Evolutionary conservation across 192 early-diverging fungal species (phyloP), one percentile per base, ranked within the genome.

Genomic region (Chytriomyces sp.): DNA sequence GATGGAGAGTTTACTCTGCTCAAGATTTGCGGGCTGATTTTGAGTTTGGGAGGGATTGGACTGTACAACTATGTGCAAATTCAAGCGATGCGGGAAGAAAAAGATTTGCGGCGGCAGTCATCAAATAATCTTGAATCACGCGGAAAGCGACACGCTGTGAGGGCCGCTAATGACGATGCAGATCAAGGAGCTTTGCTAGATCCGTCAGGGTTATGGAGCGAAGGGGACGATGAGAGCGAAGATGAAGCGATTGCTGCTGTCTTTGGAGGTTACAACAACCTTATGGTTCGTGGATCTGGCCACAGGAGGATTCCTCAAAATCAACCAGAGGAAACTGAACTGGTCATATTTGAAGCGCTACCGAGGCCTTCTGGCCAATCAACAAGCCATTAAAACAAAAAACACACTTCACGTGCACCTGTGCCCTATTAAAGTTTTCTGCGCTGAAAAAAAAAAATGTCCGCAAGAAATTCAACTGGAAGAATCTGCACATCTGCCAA

Each of bases 31-130:
- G 96, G 96, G 9, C 79, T 98, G 44, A 80, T 92, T 63, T 85
- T 95, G 13, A 92, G 93, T 18, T 69, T 98, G n/a, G 84, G 89
- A 20, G 96, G 96, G 5, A 96, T 98, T 63, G 93, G 78, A 86
- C 45, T 92, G 5, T 86, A 86, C 77, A 86, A 86, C 60, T 86
- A 81, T 64, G 28, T 86, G 53, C 77, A 82, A 23, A 82, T 84
- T 59, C 9, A 24, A 13, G 48, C 49, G 7, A 67, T 79, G 72
- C 18, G 46, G 10, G 44, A 46, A 16, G 72, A 50, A 71, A 47
- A 44, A 28, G 47, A 9, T 57, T 3, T 13, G 0, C 66, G 66
- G 43, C 26, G 47, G 47, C 43, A 10, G 16, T 26, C 18, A 35
- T 35, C 28, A 35, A 35, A 35, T 35, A 35, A 35, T 35, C 28